phyloP scores from a whole-genome alignment of 371 early-diverging fungal species.

The Mucor saturninus region DNA sequence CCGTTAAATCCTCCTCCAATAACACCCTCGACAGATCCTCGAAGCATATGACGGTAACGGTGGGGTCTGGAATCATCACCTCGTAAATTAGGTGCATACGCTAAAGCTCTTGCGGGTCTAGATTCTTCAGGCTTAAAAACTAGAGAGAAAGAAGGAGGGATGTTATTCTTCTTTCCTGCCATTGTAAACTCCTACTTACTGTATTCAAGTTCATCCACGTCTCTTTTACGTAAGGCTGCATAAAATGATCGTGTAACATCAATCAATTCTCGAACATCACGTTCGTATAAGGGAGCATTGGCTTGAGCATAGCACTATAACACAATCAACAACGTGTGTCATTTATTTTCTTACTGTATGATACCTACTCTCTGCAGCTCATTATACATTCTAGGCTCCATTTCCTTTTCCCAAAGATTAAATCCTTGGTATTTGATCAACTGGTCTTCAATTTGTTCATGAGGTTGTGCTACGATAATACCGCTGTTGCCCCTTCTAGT shows the following conservation, averaged over 20 bases:
- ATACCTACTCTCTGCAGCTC: slow-evolving; percentile 80
- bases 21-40: slow-evolving; percentile 53
- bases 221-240: slow-evolving; percentile 42
- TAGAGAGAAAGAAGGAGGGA: too few relatives aligned
- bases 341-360: neutral
- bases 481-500: slow-evolving; percentile 40
- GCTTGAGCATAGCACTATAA: slow-evolving; percentile 52
- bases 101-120: slow-evolving; percentile 50
- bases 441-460: slow-evolving; percentile 77
- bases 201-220: slow-evolving; percentile 54
- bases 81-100: slow-evolving; percentile 45
- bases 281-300: slow-evolving; percentile 51
- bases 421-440: slow-evolving; percentile 85
- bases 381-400: slow-evolving; percentile 85
- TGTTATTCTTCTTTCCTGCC: neutral
- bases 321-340: neutral
- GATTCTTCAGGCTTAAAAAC: slow-evolving; percentile 56
- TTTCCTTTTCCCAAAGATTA: slow-evolving; percentile 89
- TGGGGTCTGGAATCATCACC: slow-evolving; percentile 42
- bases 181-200: slow-evolving; percentile 27
- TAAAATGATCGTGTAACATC: slow-evolving; percentile 44
- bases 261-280: slow-evolving; percentile 53
- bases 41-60: slow-evolving; percentile 53
- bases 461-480: slow-evolving; percentile 54
- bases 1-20: slow-evolving; percentile 22